Evolutionary conservation across 2,329 filamentous ascomycete genomes (phyloP).

Genomic region (Scedosporium apiospermum): DNA sequence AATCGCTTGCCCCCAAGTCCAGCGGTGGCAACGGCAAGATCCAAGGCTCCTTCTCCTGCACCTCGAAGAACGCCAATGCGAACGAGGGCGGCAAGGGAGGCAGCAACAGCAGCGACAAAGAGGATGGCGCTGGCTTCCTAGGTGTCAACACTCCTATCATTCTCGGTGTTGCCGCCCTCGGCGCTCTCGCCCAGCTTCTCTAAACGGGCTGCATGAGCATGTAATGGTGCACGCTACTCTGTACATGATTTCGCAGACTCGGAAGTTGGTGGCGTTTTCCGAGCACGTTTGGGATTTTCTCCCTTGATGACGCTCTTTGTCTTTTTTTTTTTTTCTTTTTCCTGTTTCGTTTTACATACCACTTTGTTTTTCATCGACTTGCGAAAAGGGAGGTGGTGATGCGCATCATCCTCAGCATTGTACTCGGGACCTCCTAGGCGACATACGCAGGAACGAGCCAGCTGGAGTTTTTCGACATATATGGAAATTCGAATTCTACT

Average conservation of each 20-base stretch:
- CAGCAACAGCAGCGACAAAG: slow-evolving; percentile 21
- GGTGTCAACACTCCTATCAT: slow-evolving; percentile 36
- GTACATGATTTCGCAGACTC: slow-evolving; percentile 1
- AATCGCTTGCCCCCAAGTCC: slow-evolving; percentile 29
- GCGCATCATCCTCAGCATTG: not conserved
- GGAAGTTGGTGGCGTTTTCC: not conserved
- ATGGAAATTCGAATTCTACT: not conserved
- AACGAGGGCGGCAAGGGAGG: slow-evolving; percentile 32
- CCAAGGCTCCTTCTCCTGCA: slow-evolving; percentile 41
- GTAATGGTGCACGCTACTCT: not conserved
- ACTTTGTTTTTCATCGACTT: slow-evolving; percentile 5
- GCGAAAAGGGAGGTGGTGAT: not conserved
- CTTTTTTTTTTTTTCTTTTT: slow-evolving; percentile 1
- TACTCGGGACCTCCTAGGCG: not conserved
- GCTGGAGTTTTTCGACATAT: slow-evolving; percentile 1
- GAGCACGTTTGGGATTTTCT: not conserved
- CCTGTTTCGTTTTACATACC: slow-evolving; percentile 2
- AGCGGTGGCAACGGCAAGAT: slow-evolving; percentile 28
- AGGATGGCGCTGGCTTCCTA: slow-evolving; percentile 34
- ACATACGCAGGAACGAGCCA: not conserved
- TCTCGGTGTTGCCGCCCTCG: slow-evolving; percentile 36
- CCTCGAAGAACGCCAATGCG: slow-evolving; percentile 36
- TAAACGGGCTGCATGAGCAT: slow-evolving; percentile 22
- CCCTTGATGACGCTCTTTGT: slow-evolving; percentile 1
- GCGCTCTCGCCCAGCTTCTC: slow-evolving; percentile 40